phyloP scores from a whole-genome alignment of 179 eudicot genomes.

The Beta corolliflora region DNA sequence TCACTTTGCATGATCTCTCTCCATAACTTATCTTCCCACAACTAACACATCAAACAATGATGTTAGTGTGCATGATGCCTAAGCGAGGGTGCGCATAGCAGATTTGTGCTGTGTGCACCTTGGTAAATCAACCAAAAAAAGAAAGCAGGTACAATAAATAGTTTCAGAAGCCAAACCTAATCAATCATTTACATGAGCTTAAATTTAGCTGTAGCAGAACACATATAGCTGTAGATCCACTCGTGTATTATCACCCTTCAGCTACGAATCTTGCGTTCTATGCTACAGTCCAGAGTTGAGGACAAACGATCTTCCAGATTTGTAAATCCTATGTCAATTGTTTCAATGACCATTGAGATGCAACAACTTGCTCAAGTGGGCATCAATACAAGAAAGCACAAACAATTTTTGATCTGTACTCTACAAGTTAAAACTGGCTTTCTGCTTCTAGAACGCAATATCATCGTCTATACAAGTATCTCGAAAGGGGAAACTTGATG shows the following conservation, averaged over 20 bases:
- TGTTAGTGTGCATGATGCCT: background rate
- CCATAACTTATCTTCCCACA: background rate
- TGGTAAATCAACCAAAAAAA: background rate
- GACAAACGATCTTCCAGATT: background rate
- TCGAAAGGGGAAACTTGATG: slow-evolving; percentile 82
- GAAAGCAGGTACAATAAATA: background rate
- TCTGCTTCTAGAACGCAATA: background rate
- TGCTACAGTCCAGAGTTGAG: background rate
- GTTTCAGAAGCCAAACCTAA: background rate
- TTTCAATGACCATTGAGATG: background rate
- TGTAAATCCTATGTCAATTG: background rate
- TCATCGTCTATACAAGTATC: slow-evolving; percentile 69
- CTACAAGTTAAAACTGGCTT: background rate
- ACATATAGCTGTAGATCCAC: slow-evolving; percentile 19
- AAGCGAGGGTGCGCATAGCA: background rate
- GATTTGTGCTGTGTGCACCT: too few relatives aligned
- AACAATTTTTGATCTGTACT: background rate
- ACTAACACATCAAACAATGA: background rate
- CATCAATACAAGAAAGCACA: background rate
- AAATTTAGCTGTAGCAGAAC: background rate
- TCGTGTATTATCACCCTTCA: background rate
- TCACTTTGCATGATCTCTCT: background rate
- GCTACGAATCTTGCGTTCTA: background rate
- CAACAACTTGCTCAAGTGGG: background rate
- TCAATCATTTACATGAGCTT: slow-evolving; percentile 1